These are phyloP conservation scores for Stereocaulon alpinum DNA, from an alignment of 495 filamentous ascomycete species.

Conservation along the genomic window DNA sequence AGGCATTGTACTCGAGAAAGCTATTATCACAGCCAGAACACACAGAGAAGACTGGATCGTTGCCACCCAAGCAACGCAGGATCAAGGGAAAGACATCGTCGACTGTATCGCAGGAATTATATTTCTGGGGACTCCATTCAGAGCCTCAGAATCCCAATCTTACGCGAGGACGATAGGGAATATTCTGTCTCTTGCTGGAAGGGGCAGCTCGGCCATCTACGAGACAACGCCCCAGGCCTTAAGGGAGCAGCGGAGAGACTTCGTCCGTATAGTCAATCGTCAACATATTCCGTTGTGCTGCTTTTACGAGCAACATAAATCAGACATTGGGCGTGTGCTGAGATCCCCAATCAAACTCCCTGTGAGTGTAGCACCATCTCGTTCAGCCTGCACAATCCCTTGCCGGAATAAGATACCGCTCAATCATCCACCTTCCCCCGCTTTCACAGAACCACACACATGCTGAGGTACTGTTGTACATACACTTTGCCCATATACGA, in stretches of 20 bases:
- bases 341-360: not conserved
- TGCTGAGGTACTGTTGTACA: not conserved
- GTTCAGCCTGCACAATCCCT: not conserved
- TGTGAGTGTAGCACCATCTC: not conserved
- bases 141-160: not conserved
- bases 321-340: not conserved
- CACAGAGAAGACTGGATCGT: slow-evolving; percentile 1
- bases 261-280: not conserved
- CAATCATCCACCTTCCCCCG: not conserved
- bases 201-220: not conserved
- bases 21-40: not conserved
- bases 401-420: not conserved
- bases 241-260: not conserved
- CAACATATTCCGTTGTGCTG: not conserved
- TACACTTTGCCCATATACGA: too few species aligned
- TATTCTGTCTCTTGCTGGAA: not conserved
- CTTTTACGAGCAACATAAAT: slow-evolving; percentile 4
- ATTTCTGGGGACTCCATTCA: not conserved
- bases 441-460: too few species aligned
- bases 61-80: not conserved
- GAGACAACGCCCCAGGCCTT: not conserved
- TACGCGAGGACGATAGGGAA: not conserved
- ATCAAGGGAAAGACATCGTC: not conserved
- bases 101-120: not conserved
- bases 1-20: not conserved